Evolutionary conservation across 352 stramenopile species (phyloP), one percentile per base, ranked within the genome.

Genomic region (Globisporangium nunn): DNA sequence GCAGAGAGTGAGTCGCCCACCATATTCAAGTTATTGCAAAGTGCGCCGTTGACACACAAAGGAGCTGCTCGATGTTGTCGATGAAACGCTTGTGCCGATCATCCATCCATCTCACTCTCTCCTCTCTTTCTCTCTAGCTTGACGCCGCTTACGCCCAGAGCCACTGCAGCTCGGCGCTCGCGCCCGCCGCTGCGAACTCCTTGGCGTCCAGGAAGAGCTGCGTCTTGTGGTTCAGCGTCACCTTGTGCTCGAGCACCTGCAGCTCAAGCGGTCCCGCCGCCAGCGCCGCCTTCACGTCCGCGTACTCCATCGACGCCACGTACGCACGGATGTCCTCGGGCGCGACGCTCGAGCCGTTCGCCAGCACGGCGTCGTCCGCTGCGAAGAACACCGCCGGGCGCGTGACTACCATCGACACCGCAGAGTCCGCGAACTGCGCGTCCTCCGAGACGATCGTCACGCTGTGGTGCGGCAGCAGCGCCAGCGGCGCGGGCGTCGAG

Each of bases 201-300:
- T 85, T 85, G 12, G 83, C 80, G 51, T 93, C 75, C 51, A 91
- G 43, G 62, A 93, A 93, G 46, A 91, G 63, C 54, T 93, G 75
- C 50, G 72, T 65, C 58, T 79, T 72, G 44, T 80, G 70, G 56
- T 64, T 65, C 10, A 93, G 70, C 50, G 72, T 75, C 57, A 68
- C 75, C 31, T 73, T 73, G 31, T 71, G 67, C 14, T 62, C 60
- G 52, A 54, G 31, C 35, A 78, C 75, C 52, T 75, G 66, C 48
- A 91, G 71, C 12, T 64, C 66, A 39, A 93, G 50, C 41, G 68
- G 60, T 11, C 62, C 70, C 18, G 61, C 61, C 23, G 64, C 56
- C 14, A 88, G 57, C 28, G 68, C 64, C n/a, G 68, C 56, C 67
- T 91, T 85, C n/a, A 91, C 76, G 55, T 90, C 80, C 17, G 73